phyloP scores from a whole-genome alignment of 1,284 basidiomycete species.

The Agroathelia rolfsii region DNA sequence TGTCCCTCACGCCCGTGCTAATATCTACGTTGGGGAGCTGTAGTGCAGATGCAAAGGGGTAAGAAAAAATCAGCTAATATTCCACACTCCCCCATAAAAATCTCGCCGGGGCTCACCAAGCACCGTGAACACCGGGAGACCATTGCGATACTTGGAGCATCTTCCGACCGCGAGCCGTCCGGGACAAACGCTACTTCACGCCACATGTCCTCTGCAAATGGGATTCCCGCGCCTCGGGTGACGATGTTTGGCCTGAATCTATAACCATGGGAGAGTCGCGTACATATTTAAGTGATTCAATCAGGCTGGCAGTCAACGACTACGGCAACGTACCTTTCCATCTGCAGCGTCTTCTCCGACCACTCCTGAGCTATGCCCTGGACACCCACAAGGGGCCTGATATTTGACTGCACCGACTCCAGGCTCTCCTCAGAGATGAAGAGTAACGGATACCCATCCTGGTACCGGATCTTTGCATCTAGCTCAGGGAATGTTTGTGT shows the following conservation, averaged over 20 bases:
- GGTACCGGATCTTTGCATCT: constrained; percentile 45
- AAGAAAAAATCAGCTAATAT: too few relatives aligned
- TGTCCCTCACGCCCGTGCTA: constrained; percentile 52
- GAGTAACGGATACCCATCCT: constrained; percentile 64
- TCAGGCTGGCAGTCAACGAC: not conserved
- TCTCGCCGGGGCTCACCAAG: constrained; percentile 39
- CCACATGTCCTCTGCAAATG: constrained; percentile 44
- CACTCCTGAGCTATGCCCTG: constrained; percentile 52
- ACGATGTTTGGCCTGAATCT: constrained; percentile 72
- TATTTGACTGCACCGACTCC: constrained; percentile 32
- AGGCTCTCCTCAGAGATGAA: constrained; percentile 59
- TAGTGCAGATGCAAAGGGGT: constrained; percentile 6
- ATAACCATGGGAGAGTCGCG: constrained; percentile 7
- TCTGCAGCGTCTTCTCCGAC: constrained; percentile 38
- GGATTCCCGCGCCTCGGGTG: constrained; percentile 39
- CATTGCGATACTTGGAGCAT: constrained; percentile 35
- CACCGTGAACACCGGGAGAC: constrained; percentile 64
- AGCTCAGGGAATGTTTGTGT: constrained; percentile 48
- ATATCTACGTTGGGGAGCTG: constrained; percentile 68
- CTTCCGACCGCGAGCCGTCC: constrained; percentile 19
- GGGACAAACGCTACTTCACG: constrained; percentile 40
- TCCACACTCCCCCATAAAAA: too few relatives aligned
- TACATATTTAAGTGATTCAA: constrained; percentile 2
- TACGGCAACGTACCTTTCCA: constrained; percentile 43
- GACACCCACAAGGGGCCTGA: constrained; percentile 37